Base-by-base conservation (phyloP, 1,284 basidiomycete species). In the Ganoderma lucidum region DNA sequence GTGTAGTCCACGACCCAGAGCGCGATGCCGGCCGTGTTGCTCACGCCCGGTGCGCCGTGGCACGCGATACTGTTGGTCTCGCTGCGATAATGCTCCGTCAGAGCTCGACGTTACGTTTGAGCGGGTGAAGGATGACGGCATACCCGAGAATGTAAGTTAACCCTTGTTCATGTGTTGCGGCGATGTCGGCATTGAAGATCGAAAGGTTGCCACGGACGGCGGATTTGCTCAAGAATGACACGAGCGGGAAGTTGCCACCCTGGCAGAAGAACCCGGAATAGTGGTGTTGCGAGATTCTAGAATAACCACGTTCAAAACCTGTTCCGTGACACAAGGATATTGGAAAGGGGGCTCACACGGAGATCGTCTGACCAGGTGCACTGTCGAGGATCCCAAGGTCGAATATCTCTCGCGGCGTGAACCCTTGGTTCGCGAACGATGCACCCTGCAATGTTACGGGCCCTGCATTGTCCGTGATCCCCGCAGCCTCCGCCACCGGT, bases 1-100 rank as follows among this genome's bases (percentile, higher is more conserved):
- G 85, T 81, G 75, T 92, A 92, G 76, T 93, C 90, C 66, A 92
- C 80, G 1, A 84, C 82, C 91, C 92, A 93, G 32, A 93, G 79
- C 19, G 90, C 88, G 6, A 90, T 89, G 44, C 91, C 92, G 15
- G 87, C 92, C 1, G 87, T 87, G 75, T 93, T 90, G 77, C 89
- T 90, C 23, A 92, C 87, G 2, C 87, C 87, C 44, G 90, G 89
- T 10, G 88, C 86, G 68, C 92, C 91, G 82, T 83, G 84, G 73
- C 83, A 83, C 2, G 81, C 80, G 59, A 77, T 75, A 68, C 78
- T 79, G 48, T 78, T 80, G 9, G 79, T 81, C 69, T 81, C 80
- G 2, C 76, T 74, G 61, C 42, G 6, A 19, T 19, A 53, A 56
- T 37, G 62, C 39, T 6, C 23, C 35, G 28, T 45, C 56, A 53